These are phyloP conservation scores for Aspergillus egyptiacus DNA, from an alignment of 495 filamentous ascomycete species.

Conservation along the genomic window DNA sequence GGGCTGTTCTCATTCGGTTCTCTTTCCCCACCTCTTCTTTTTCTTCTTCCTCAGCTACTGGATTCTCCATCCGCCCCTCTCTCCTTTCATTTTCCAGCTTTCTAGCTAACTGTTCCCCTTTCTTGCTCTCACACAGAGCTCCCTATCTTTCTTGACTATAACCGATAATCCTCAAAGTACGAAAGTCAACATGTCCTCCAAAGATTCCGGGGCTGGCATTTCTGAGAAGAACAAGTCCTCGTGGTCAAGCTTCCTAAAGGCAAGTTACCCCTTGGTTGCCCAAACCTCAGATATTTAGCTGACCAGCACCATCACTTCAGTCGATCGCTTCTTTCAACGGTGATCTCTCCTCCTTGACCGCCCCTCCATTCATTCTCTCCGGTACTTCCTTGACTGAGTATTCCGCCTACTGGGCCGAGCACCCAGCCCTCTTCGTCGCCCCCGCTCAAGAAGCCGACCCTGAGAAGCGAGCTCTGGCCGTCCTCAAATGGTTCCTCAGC, in stretches of 20 bases:
- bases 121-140: background rate
- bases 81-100: too few species aligned
- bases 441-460: slow-evolving; percentile 76
- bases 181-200: slow-evolving; percentile 28
- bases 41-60: background rate
- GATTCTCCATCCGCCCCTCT: too few species aligned
- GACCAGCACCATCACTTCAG: slow-evolving; percentile 34
- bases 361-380: slow-evolving; percentile 92
- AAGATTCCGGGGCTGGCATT: slow-evolving; percentile 31
- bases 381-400: slow-evolving; percentile 89
- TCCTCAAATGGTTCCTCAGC: slow-evolving; percentile 95
- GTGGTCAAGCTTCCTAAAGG: slow-evolving; percentile 52
- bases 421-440: slow-evolving; percentile 80
- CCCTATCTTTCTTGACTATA: background rate
- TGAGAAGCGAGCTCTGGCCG: slow-evolving; percentile 75
- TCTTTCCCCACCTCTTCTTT: background rate
- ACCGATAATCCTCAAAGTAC: background rate
- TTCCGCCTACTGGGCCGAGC: slow-evolving; percentile 95
- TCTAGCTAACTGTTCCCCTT: too few species aligned
- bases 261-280: slow-evolving; percentile 15
- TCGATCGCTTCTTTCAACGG: slow-evolving; percentile 96
- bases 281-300: background rate
- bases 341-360: slow-evolving; percentile 87
- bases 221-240: slow-evolving; percentile 44
- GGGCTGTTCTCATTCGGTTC: background rate